Percentiles rank a stretch among this genome's conserved stretches.
phyloP scores from a whole-genome alignment of 768 basidiomycete genomes.

The Rhizopogon salebrosus region DNA sequence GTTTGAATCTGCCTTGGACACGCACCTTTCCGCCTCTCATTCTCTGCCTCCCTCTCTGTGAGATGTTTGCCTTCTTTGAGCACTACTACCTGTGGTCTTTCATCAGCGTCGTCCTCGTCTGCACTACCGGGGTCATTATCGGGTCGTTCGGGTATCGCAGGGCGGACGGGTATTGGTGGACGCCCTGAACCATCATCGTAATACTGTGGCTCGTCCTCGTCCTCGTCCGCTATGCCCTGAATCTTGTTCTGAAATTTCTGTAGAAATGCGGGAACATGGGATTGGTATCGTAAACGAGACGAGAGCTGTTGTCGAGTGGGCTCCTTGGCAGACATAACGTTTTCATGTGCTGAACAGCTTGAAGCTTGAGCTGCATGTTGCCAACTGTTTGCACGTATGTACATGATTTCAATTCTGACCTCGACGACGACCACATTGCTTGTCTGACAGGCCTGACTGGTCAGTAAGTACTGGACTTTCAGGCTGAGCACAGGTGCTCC shows the following conservation, averaged over 20 bases:
- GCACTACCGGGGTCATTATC: conserved; percentile 67
- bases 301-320: conserved; percentile 70
- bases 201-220: conserved; percentile 47
- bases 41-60: conserved; percentile 70
- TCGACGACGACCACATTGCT: no score
- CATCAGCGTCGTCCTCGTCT: conserved; percentile 68
- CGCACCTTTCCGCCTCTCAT: conserved; percentile 68
- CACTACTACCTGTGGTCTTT: conserved; percentile 86
- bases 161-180: conserved; percentile 70
- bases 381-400: background rate
- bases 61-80: conserved; percentile 87
- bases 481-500: background rate
- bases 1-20: conserved; percentile 4
- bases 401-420: no score
- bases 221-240: conserved; percentile 46
- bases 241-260: conserved; percentile 60
- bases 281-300: conserved; percentile 59
- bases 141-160: conserved; percentile 65
- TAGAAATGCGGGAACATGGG: conserved; percentile 58
- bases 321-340: conserved; percentile 44
- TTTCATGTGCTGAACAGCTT: no score
- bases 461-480: background rate
- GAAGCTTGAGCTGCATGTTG: background rate
- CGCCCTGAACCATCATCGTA: conserved; percentile 66
- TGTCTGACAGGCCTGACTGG: no score